phyloP scores from a whole-genome alignment of 441 rosid genomes.

The Pelargonium hybrid region DNA sequence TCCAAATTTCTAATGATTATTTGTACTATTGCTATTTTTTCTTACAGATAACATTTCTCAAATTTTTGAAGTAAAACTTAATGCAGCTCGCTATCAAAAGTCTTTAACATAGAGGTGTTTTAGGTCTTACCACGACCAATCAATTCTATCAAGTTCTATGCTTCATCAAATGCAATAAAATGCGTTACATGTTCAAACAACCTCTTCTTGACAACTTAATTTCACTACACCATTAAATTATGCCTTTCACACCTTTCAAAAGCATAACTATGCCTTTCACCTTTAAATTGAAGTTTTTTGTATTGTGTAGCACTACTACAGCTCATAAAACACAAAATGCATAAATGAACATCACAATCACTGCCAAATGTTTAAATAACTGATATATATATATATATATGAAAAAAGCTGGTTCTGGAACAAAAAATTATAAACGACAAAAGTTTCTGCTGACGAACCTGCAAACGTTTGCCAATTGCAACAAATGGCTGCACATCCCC shows the following conservation, averaged over 20 bases:
- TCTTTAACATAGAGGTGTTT: neutral
- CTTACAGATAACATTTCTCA: neutral
- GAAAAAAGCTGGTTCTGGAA: neutral
- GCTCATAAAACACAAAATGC: neutral
- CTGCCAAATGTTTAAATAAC: neutral
- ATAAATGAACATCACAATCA: neutral
- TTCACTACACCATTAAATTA: neutral
- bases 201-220: neutral
- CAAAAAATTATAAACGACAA: neutral
- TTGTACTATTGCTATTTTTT: neutral
- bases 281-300: neutral
- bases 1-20: neutral
- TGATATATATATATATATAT: neutral
- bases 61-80: neutral
- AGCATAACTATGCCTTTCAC: neutral
- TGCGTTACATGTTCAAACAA: neutral
- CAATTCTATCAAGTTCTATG: conserved; percentile 1
- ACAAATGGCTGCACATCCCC: conserved; percentile 98
- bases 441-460: conserved; percentile 35
- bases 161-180: neutral
- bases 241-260: neutral
- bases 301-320: neutral
- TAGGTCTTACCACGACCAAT: neutral
- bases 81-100: neutral
- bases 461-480: conserved; percentile 89